Evolutionary conservation across 2,329 filamentous ascomycete genomes (phyloP), one percentile per base, ranked within the genome.

Genomic region (Gnomoniopsis smithogilvyi): DNA sequence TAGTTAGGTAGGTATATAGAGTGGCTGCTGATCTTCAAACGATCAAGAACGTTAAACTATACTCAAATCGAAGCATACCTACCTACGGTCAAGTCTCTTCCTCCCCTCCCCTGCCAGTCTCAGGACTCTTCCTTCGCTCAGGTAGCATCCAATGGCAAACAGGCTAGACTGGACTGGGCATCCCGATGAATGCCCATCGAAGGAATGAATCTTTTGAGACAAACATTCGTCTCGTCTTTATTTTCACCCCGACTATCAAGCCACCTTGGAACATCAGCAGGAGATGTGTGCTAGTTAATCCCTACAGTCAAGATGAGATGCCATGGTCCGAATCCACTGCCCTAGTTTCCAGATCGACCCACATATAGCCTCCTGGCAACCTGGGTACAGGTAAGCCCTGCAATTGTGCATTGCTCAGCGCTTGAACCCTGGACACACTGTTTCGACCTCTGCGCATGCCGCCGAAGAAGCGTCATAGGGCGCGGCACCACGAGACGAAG

Each of bases 181-280:
- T 52, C 12, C 51, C 33, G 36, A 52, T 7, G 51, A 36, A 36
- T 36, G 34, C 19, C 38, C 51, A 21, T 34, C 26, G 49, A 34
- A 17, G 33, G 33, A 38, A 41, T 15, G 6, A 14, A 6, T n/a
- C 38, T 36, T 19, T 36, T 41, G 51, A 52, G 51, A 52, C 51
- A 52, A 52, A 52, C 51, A 41, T 41, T 52, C 51, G 51, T 52
- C 51, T 52, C 51, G 38, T 52, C 38, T 33, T 10, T 19, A 21
- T 26, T 22, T 6, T 52, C 15, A 52, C 41, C 51, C 51, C 14
- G 15, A 36, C 51, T n/a, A 36, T 52, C 51, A 36, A n/a, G 51
- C 51, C 51, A 52, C 36, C 51, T 43, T 52, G 51, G 51, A 52
- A 52, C 51, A 43, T 52, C 49, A 52, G 51, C 51, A 52, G 36